Evolutionary conservation across 2,329 filamentous ascomycete species (phyloP).

Genomic region (Phoma sp.): DNA sequence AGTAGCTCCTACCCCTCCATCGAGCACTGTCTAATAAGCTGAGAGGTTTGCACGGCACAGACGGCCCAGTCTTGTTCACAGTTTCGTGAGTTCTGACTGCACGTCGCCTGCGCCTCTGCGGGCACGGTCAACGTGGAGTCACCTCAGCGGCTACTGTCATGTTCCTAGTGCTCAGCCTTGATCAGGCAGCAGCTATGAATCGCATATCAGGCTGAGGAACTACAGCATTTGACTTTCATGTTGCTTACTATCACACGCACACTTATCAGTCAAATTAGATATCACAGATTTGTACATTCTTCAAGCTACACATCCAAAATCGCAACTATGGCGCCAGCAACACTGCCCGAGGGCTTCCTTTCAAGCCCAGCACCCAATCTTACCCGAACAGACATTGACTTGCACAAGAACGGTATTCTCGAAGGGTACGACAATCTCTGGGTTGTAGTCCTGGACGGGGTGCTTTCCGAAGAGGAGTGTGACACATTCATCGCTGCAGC

Average conservation of each 20-base stretch:
- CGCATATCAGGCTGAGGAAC: background rate
- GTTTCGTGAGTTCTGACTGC: background rate
- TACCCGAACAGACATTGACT: slow-evolving; percentile 60
- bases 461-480: slow-evolving; percentile 70
- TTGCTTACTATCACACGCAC: background rate
- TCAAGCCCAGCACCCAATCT: slow-evolving; percentile 54
- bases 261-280: background rate
- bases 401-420: slow-evolving; percentile 50
- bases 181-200: slow-evolving; percentile 24
- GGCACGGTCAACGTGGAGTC: slow-evolving; percentile 5
- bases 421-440: slow-evolving; percentile 61
- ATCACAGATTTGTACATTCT: background rate
- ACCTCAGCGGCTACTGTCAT: background rate
- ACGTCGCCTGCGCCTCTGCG: background rate
- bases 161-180: slow-evolving; percentile 12
- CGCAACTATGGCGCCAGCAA: slow-evolving; percentile 41
- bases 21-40: too few species aligned
- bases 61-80: too few species aligned
- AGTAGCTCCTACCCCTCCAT: slow-evolving; percentile 7
- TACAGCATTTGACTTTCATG: background rate
- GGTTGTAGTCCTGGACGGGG: slow-evolving; percentile 68
- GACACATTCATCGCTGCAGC: slow-evolving; percentile 36
- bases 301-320: background rate
- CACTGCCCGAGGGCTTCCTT: slow-evolving; percentile 57
- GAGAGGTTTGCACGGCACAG: too few species aligned